Base-by-base conservation (phyloP, 768 basidiomycete species). In the Kwoniella dendrophila region DNA sequence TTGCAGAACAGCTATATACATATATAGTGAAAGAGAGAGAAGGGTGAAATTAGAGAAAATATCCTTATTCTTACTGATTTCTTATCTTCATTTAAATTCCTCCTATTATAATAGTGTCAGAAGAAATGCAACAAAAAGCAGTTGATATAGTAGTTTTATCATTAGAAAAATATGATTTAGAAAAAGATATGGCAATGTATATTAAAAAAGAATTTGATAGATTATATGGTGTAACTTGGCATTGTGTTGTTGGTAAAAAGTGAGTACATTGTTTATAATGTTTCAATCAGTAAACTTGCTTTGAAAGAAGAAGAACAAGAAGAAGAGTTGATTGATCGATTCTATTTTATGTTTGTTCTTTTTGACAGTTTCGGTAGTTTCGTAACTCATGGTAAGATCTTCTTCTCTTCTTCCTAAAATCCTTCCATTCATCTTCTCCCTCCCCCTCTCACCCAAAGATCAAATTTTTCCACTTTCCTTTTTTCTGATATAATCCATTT, bases 171-270 rank as follows among this genome's bases (percentile, higher is more conserved):
- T 91, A 87, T 82, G 88, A 85, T 80, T 89, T 96, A 82, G 95
- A 98, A 84, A 97, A 96, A 81, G 95, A 98, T 80, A 92, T 97
- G 77, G 95, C 95, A 16, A 92, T 94, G 41, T 88, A 90, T 80
- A 90, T 97, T 86, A 98, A 98, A 86, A 93, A 93, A 81, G 92
- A 96, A 82, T 92, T 94, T 78, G 95, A 98, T 84, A 84, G 87
- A 81, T 83, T 88, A 80, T 88, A 92, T 71, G 91, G 92, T 26
- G 87, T 90, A 59, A 96, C 94, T 71, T 98, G 95, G 95, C 95
- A 98, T 79, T 92, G 93, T 79, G 93, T 98, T 68, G 95, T 95
- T 52, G 95, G 95, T 63, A 97, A 95, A 84, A 96, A 97, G 78
- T 80, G 57, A 66, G 78, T 73, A 3, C 33, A 1, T 14, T 14